These are phyloP conservation scores for Ottelia alismoides DNA, from an alignment of 106 monocot species.

Conservation along the genomic window DNA sequence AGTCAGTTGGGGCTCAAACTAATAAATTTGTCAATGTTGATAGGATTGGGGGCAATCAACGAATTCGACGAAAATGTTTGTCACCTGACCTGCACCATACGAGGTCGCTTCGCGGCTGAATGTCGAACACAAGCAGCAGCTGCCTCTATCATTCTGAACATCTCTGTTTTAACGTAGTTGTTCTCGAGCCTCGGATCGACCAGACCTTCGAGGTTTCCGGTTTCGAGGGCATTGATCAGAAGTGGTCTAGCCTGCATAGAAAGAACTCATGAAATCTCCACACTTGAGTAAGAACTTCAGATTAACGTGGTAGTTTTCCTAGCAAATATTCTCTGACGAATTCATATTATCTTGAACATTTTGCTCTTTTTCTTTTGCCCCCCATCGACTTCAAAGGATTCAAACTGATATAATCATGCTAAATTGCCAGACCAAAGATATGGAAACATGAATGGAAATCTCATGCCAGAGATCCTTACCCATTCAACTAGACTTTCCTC, in stretches of 20 bases:
- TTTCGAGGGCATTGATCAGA: slow-evolving; percentile 16
- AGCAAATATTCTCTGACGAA: no score
- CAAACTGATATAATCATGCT: no score
- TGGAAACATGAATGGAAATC: no score
- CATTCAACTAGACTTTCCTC: slow-evolving; percentile 5
- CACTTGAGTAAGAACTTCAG: no score
- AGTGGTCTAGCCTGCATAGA: slow-evolving; percentile 14
- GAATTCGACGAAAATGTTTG: background rate
- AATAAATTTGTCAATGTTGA: background rate
- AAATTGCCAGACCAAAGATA: no score
- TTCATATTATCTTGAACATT: background rate
- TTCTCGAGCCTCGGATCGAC: slow-evolving; percentile 24
- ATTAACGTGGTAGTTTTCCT: no score
- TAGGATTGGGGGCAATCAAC: no score
- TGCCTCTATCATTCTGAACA: slow-evolving; percentile 21
- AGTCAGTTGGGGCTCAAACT: background rate
- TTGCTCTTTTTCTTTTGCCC: background rate
- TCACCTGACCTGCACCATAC: slow-evolving; percentile 38
- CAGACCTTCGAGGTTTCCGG: slow-evolving; percentile 10
- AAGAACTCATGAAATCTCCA: background rate
- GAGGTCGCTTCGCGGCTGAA: slow-evolving; percentile 22
- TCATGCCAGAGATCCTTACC: background rate
- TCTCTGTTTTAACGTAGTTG: slow-evolving; percentile 14
- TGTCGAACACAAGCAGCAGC: slow-evolving; percentile 40
- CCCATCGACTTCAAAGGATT: no score